These are phyloP conservation scores for Pleurotus pulmonarius DNA, from an alignment of 768 basidiomycete species.

Conservation along the genomic window DNA sequence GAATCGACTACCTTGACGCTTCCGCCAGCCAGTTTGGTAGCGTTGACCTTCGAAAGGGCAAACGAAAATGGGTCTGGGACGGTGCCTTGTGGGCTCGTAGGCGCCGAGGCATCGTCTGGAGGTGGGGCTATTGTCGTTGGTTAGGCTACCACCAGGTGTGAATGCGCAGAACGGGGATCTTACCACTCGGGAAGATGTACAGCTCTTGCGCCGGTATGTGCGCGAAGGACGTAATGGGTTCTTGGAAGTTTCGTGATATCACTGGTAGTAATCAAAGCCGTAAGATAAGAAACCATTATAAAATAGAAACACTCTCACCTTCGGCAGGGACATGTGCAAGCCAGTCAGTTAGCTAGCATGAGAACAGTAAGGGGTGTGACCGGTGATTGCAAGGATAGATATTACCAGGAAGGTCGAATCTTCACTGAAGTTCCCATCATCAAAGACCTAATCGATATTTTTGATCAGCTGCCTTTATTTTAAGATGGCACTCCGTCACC, in stretches of 20 bases:
- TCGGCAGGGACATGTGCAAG: slow-evolving; percentile 54
- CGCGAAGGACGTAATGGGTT: slow-evolving; percentile 40
- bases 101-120: slow-evolving; percentile 31
- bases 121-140: slow-evolving; percentile 23
- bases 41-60: slow-evolving; percentile 43
- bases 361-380: not conserved
- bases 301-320: not conserved
- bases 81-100: slow-evolving; percentile 45
- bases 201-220: slow-evolving; percentile 50
- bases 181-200: slow-evolving; percentile 47
- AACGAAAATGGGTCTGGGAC: slow-evolving; percentile 51
- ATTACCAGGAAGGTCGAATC: slow-evolving; percentile 47
- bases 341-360: slow-evolving; percentile 53
- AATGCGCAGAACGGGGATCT: not conserved
- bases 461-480: not conserved
- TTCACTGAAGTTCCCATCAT: slow-evolving; percentile 45
- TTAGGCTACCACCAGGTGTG: not conserved
- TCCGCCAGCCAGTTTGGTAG: slow-evolving; percentile 47
- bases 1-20: slow-evolving; percentile 59
- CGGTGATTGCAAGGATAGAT: not conserved
- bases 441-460: slow-evolving; percentile 23
- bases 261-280: slow-evolving; percentile 20
- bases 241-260: slow-evolving; percentile 62
- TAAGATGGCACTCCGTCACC: not conserved
- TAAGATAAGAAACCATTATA: not conserved